Base-by-base conservation (phyloP, 2,329 filamentous ascomycete genomes). In the Trichoderma pleuroti region DNA sequence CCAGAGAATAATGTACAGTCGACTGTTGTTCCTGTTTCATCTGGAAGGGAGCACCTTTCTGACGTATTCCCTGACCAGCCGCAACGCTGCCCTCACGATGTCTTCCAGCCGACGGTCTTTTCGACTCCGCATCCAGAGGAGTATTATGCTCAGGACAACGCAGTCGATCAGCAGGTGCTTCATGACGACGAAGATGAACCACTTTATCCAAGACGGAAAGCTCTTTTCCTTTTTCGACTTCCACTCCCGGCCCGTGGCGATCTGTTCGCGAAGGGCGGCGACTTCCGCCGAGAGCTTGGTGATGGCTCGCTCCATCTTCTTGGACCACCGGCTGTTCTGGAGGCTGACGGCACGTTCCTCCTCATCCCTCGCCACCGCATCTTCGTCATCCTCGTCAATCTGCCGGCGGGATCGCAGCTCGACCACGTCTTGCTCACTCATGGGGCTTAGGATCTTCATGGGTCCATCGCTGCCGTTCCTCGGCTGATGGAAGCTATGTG, bases 221-320 rank as follows among this genome's bases (percentile, higher is more conserved):
- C 87, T 90, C 72, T 87, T 88, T 72, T 88, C 87, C 74, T 87
- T 90, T 74, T 87, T 88, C 21, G 88, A 86, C 72, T 88, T 87
- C 82, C 92, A 92, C 74, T 95, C 88, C 14, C 92, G 86, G 0
- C 93, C 90, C 0, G 89, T 87, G 68, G 93, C 91, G 74, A 98
- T 91, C 78, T 98, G 94, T 81, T 99, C 96, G 42, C 96, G 88
- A 72, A 98, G 82, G 0, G 96, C 96, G 1, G 96, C 94, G 36
- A 99, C 89, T 81, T 99, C 96, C 18, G 94, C 92, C 6, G 94
- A 97, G 82, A 98, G 90, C 75, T 94, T 93, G 70, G 95, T 93
- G 70, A 98, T 86, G 26, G 93, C 93, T 56, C 90, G 88, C 82
- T 98, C 95, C 72, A 98, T 91, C 75, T 92, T 90, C 72, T 88